These are phyloP conservation scores for Boletus rufocinnamomeus DNA, from an alignment of 768 basidiomycete genomes.

Conservation along the genomic window DNA sequence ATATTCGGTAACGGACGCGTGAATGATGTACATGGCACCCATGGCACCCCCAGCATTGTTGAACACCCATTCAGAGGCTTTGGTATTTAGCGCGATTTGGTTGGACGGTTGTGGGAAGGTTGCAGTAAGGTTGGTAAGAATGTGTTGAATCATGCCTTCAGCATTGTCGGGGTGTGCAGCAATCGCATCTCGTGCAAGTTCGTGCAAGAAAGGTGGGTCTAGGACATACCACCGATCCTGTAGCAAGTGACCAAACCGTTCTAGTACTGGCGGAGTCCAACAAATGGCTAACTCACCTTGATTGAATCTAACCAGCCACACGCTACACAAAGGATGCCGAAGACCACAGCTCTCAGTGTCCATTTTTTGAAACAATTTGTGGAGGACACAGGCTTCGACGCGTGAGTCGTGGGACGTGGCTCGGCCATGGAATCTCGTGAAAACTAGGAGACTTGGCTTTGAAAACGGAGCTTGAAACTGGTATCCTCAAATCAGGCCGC, in stretches of 20 bases:
- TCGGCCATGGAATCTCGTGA: slow-evolving; percentile 22
- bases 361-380: slow-evolving; percentile 33
- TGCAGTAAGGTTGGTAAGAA: slow-evolving; percentile 74
- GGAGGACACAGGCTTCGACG: neutral
- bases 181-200: slow-evolving; percentile 75
- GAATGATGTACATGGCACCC: slow-evolving; percentile 98
- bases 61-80: slow-evolving; percentile 86
- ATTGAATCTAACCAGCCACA: slow-evolving; percentile 61
- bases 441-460: neutral
- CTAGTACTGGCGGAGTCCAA: neutral
- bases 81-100: slow-evolving; percentile 50
- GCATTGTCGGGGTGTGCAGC: slow-evolving; percentile 63
- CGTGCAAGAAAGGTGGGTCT: slow-evolving; percentile 45
- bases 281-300: slow-evolving; percentile 46
- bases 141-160: slow-evolving; percentile 74
- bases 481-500: neutral
- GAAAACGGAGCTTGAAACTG: neutral
- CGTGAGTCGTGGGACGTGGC: slow-evolving; percentile 1
- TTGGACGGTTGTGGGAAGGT: slow-evolving; percentile 65
- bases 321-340: slow-evolving; percentile 34
- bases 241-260: neutral
- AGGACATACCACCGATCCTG: slow-evolving; percentile 90
- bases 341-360: slow-evolving; percentile 30
- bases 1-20: slow-evolving; percentile 96
- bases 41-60: slow-evolving; percentile 98